Conservation (phyloP, 768 basidiomycete species). For the Suillus sp. region DNA sequence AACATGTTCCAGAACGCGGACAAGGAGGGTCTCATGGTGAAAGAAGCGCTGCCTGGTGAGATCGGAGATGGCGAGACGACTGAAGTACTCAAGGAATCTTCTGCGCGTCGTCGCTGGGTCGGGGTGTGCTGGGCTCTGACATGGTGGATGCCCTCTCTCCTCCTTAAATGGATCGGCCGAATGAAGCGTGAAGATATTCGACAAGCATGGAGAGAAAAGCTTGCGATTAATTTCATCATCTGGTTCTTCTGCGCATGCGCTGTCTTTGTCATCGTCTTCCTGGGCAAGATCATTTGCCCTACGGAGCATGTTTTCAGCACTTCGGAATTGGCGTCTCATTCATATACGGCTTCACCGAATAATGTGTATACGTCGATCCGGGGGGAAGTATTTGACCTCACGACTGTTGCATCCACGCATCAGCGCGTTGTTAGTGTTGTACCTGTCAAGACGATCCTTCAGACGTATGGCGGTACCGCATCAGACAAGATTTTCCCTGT, state of each 20-base stretch:
- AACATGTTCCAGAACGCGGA: slow-evolving; percentile 94
- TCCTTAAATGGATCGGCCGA: slow-evolving; percentile 72
- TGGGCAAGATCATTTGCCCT: slow-evolving; percentile 90
- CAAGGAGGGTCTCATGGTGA: slow-evolving; percentile 70
- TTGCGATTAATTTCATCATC: slow-evolving; percentile 92
- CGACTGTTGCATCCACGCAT: slow-evolving; percentile 66
- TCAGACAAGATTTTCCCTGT: slow-evolving; percentile 89
- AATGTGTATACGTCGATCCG: slow-evolving; percentile 83
- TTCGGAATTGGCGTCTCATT: slow-evolving; percentile 75
- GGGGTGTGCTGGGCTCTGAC: slow-evolving; percentile 86
- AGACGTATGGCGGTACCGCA: slow-evolving; percentile 74
- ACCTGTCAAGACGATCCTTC: slow-evolving; percentile 68
- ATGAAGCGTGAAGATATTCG: slow-evolving; percentile 95
- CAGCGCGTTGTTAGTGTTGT: slow-evolving; percentile 70
- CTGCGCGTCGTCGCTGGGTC: slow-evolving; percentile 86
- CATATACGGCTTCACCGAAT: slow-evolving; percentile 59
- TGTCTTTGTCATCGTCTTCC: slow-evolving; percentile 88
- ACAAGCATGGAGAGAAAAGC: slow-evolving; percentile 97
- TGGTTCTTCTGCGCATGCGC: slow-evolving; percentile 92
- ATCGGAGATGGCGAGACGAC: slow-evolving; percentile 86
- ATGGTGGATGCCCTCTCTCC: slow-evolving; percentile 82
- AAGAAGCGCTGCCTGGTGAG: slow-evolving; percentile 84
- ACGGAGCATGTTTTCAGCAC: slow-evolving; percentile 88
- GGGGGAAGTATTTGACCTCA: slow-evolving; percentile 94
- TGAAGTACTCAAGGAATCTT: slow-evolving; percentile 82